Evolutionary conservation across 179 eudicot species (phyloP), one percentile per base, ranked within the genome.

Genomic region (Dionaea muscipula): DNA sequence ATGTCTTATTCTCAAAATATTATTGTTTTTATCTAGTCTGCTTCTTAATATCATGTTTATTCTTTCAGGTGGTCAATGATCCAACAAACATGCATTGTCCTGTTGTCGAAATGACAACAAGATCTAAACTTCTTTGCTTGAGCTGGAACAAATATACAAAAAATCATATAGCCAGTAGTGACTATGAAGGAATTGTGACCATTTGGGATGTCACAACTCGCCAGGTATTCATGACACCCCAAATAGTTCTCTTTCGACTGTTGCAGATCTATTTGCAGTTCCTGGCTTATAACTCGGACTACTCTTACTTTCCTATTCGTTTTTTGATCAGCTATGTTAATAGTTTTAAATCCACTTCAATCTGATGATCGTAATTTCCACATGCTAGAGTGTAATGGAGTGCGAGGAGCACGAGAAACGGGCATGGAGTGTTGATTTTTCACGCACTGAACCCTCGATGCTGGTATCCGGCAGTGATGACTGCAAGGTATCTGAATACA

Each of bases 361-460:
- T n/a, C 1, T 14, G 8, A 31, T 31, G 10, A 31, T 31, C 35
- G 35, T 31, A 31, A 11, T 26, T 23, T 22, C 36, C 43, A 48
- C 39, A 26, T 55, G 67, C 33, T 55, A 90, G 97, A 90, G 97
- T 75, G 70, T 90, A 37, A 78, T 85, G 77, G 97, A 90, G 75
- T 90, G 86, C 36, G 97, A 90, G 66, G 97, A 90, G 82, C 97
- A 90, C 69, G 97, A 90, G 67, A 90, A 90, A 71, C 79, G 97
- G 51, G 94, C 95, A 50, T 90, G 97, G 97, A 83, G 95, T 75
- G 86, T 90, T 60, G 97, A 90, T 62, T 90, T 90, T 68, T 85
- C 97, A 28, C 67, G 71, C 43, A 74, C 81, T 25, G 86, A 86
- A 52, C 97, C 97, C 27, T 81, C 97, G 14, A 78, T 90, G 79